phyloP scores from a whole-genome alignment of 164 flowering plant genomes.

The Aristolochia contorta region DNA sequence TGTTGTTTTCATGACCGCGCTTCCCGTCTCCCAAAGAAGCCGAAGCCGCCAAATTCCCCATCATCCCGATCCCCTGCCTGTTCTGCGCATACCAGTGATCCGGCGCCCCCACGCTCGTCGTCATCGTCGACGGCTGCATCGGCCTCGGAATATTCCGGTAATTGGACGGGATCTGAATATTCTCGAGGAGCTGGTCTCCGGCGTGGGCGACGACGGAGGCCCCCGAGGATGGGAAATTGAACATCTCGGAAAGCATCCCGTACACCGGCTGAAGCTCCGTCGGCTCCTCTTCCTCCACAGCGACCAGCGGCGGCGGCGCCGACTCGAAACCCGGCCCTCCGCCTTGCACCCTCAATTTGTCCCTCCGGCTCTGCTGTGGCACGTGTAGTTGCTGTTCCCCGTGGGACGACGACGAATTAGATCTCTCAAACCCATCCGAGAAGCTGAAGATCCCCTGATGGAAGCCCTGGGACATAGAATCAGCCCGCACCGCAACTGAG shows the following conservation, averaged over 20 bases:
- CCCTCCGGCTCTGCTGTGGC: constrained; percentile 62
- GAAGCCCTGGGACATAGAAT: constrained; percentile 73
- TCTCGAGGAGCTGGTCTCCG: constrained; percentile 34
- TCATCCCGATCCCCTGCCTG: constrained; percentile 22
- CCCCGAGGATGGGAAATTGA: constrained; percentile 41
- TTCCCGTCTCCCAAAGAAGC: constrained; percentile 24
- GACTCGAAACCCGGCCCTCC: constrained; percentile 25
- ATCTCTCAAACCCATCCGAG: constrained; percentile 68
- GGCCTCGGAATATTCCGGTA: constrained; percentile 22
- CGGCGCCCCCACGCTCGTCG: too few relatives aligned
- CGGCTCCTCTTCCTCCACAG: constrained; percentile 31
- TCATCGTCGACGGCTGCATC: too few relatives aligned
- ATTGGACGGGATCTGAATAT: constrained; percentile 28
- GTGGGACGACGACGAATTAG: constrained; percentile 21
- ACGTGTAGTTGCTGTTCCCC: constrained; percentile 42
- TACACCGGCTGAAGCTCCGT: constrained; percentile 32
- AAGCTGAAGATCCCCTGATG: constrained; percentile 47
- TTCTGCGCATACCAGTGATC: constrained; percentile 28
- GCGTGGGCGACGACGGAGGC: constrained; percentile 14
- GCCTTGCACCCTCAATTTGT: constrained; percentile 49
- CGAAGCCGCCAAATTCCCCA: constrained; percentile 14
- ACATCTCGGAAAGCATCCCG: constrained; percentile 90
- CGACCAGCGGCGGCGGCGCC: constrained; percentile 37
- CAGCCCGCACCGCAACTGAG: constrained; percentile 2
- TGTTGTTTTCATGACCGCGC: constrained; percentile 15